Percentiles rank a stretch among this genome's conserved stretches.
These are phyloP conservation scores for Schizopora paradoxa DNA, from an alignment of 1,284 basidiomycete species.

Conservation along the genomic window DNA sequence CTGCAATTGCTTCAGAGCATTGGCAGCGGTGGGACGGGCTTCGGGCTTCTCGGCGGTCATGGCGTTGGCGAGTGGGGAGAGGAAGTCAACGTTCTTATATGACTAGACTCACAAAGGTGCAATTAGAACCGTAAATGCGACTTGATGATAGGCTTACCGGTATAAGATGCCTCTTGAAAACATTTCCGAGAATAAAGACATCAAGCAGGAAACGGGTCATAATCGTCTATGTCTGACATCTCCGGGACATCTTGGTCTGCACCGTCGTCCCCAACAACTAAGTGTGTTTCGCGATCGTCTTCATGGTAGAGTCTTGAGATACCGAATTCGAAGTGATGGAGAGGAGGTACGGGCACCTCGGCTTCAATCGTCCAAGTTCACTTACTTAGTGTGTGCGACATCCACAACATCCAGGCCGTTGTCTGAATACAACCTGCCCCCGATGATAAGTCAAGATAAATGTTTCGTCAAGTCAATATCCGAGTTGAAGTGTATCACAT, in stretches of 20 bases:
- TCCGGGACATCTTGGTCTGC: constrained; percentile 6
- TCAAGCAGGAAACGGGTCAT: constrained; percentile 9
- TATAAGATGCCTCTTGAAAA: not conserved
- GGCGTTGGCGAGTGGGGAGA: constrained; percentile 6
- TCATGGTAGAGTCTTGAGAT: constrained; percentile 22
- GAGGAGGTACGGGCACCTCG: no score
- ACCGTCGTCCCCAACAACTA: constrained; percentile 3
- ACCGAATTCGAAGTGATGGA: no score
- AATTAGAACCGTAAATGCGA: not conserved
- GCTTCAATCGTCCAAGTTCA: no score
- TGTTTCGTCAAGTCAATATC: no score
- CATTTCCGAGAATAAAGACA: constrained; percentile 7
- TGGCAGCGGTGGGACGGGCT: not conserved
- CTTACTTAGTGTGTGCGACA: no score
- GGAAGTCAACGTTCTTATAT: constrained; percentile 5
- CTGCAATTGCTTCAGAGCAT: constrained; percentile 7
- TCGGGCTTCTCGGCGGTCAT: constrained; percentile 4
- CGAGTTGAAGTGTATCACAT: no score
- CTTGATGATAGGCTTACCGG: constrained; percentile 3
- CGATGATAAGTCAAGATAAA: no score
- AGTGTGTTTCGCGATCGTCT: not conserved
- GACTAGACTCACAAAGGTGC: constrained; percentile 4
- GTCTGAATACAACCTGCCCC: no score
- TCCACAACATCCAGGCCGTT: no score
- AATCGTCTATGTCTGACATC: not conserved